These are phyloP conservation scores for Albifimbria verrucaria DNA, from an alignment of 2,329 filamentous ascomycete genomes.

Conservation along the genomic window DNA sequence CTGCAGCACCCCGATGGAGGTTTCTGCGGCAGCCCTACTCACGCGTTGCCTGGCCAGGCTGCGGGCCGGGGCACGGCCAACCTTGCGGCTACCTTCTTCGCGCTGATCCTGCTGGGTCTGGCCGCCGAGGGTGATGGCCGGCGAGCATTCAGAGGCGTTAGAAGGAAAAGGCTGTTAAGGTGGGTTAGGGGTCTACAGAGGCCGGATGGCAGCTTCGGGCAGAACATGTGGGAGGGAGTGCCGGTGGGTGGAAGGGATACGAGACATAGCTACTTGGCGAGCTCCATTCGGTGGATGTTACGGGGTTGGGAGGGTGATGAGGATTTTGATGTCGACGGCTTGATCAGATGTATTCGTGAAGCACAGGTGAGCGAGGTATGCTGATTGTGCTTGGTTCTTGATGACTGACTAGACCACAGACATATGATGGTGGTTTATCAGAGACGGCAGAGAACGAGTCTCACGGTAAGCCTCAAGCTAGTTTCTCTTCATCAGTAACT, in stretches of 20 bases:
- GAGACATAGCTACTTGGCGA: conserved; percentile 82
- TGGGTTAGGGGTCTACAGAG: conserved; percentile 80
- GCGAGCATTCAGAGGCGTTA: conserved; percentile 59
- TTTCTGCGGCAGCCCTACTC: conserved; percentile 79
- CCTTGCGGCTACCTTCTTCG: conserved; percentile 85
- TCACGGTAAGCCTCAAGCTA: conserved; percentile 57
- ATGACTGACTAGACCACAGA: conserved; percentile 41
- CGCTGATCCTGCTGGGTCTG: conserved; percentile 67
- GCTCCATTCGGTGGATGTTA: conserved; percentile 78
- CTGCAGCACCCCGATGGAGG: conserved; percentile 85
- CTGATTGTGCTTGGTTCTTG: not conserved
- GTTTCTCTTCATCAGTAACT: not conserved
- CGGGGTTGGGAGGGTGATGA: conserved; percentile 59
- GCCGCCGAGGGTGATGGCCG: conserved; percentile 37
- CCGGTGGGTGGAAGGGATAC: conserved; percentile 81
- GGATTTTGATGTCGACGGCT: conserved; percentile 71
- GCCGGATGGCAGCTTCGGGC: conserved; percentile 85
- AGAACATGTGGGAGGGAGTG: conserved; percentile 60
- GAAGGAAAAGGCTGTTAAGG: conserved; percentile 61
- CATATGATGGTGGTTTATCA: conserved; percentile 81
- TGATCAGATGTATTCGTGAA: conserved; percentile 67
- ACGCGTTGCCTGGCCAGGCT: conserved; percentile 41
- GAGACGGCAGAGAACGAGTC: conserved; percentile 78
- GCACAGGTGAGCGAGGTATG: conserved; percentile 45
- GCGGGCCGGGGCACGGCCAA: conserved; percentile 57